Evolutionary conservation across 345 rosid species (phyloP), one percentile per base, ranked within the genome.

Genomic region (Lepidium didymum): DNA sequence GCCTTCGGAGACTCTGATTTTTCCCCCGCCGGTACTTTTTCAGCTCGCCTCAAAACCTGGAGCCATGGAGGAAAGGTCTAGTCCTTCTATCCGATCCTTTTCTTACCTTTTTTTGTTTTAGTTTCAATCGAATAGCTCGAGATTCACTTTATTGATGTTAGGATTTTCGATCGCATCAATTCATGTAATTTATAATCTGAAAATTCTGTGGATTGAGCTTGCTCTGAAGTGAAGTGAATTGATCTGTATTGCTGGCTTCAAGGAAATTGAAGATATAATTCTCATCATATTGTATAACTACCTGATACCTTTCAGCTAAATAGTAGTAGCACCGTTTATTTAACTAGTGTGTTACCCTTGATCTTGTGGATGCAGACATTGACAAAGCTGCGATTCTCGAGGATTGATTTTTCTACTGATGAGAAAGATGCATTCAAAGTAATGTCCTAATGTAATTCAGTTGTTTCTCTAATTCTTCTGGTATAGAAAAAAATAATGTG

Each of bases 1-100:
- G 93, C 99, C 44, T 91, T 94, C 27, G 96, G 96, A 0, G 96
- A 91, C 63, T 85, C 96, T 45, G 89, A 81, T 78, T 91, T 94
- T 79, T 68, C 78, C 36, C 81, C 87, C 13, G 96, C 96, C 13
- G 97, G 96, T 44, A 80, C 86, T 72, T 94, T 94, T 83, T 83
- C 97, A 25, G 99, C 96, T 55, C 97, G 97, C 64, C 88, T 94
- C 75, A 94, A 82, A 81, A 81, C 93, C 45, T 83, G 86, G 83
- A 83, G 72, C 60, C 92, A 87, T 50, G 97, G 99, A 2, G 84
- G 86, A 67, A 94, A 86, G 97, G 99, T 56, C 36, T 31, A n/a
- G 13, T 56, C 50, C 33, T 29, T 42, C 43, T 54, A 15, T 15
- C 0, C 49, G 37, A n/a, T 31, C 56, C 33, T 29, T 29, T 29